Conservation (phyloP, 2,329 filamentous ascomycete genomes). For the Camillea tinctor region DNA sequence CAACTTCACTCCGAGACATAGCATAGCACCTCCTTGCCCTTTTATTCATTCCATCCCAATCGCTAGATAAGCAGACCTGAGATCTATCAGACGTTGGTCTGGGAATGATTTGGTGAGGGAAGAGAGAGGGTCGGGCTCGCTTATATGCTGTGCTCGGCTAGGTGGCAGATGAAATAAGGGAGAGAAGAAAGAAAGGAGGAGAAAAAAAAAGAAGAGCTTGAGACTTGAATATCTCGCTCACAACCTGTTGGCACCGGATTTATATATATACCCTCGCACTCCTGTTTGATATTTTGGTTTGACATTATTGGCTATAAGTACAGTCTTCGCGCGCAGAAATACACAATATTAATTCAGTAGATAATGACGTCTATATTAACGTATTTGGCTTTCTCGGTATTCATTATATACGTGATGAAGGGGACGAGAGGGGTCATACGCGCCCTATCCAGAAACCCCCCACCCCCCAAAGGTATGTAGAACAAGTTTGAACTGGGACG, state of each 20-base stretch:
- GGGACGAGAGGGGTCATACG: background rate
- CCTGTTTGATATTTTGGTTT: background rate
- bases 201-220: background rate
- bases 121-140: too few species aligned
- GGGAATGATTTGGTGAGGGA: background rate
- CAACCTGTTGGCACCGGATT: background rate
- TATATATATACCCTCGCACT: background rate
- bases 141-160: background rate
- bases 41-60: background rate
- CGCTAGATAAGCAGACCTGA: background rate
- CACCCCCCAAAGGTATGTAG: background rate
- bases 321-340: background rate
- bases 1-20: background rate
- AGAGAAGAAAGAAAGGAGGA: too few species aligned
- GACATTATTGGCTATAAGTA: background rate
- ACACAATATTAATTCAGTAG: background rate
- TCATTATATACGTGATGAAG: background rate
- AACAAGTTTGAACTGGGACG: too few species aligned
- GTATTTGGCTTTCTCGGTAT: background rate
- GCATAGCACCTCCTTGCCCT: background rate
- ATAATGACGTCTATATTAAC: background rate
- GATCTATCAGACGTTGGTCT: background rate
- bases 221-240: background rate
- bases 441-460: background rate
- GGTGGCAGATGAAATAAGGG: background rate